Conservation (phyloP, 768 basidiomycete genomes). For the Zangia roseola region DNA sequence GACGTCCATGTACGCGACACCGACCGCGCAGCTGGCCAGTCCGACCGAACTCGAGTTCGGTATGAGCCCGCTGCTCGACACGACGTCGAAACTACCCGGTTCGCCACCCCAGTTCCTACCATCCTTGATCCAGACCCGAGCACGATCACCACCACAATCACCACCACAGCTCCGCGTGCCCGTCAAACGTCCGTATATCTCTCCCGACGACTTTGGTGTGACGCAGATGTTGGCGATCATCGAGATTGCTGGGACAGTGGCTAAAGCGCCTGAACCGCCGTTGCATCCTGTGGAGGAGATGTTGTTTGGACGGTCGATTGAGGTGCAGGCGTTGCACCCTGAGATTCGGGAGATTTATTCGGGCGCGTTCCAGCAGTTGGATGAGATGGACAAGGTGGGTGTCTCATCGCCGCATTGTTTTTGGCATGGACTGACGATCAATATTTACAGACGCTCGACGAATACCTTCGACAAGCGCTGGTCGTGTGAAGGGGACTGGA, state of each 20-base stretch:
- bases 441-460: slow-evolving; percentile 25
- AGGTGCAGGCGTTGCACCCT: slow-evolving; percentile 67
- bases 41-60: slow-evolving; percentile 19
- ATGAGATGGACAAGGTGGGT: slow-evolving; percentile 76
- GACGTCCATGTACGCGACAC: slow-evolving; percentile 48
- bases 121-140: not conserved
- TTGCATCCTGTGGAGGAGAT: slow-evolving; percentile 69
- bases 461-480: slow-evolving; percentile 29
- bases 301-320: slow-evolving; percentile 65
- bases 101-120: not conserved
- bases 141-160: not conserved
- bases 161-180: slow-evolving; percentile 14
- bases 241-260: slow-evolving; percentile 53
- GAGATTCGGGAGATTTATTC: slow-evolving; percentile 69
- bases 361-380: slow-evolving; percentile 66
- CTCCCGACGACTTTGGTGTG: slow-evolving; percentile 85
- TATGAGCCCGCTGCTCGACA: slow-evolving; percentile 1
- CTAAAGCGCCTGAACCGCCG: slow-evolving; percentile 35
- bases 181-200: slow-evolving; percentile 47
- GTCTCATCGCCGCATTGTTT: too few relatives aligned
- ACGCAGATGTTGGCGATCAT: slow-evolving; percentile 87
- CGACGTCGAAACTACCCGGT: slow-evolving; percentile 27
- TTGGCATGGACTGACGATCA: not conserved
- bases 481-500: slow-evolving; percentile 2
- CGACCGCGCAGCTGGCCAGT: slow-evolving; percentile 30